phyloP scores from a whole-genome alignment of 1,284 basidiomycete species.

The Stygiomarasmius scandens region DNA sequence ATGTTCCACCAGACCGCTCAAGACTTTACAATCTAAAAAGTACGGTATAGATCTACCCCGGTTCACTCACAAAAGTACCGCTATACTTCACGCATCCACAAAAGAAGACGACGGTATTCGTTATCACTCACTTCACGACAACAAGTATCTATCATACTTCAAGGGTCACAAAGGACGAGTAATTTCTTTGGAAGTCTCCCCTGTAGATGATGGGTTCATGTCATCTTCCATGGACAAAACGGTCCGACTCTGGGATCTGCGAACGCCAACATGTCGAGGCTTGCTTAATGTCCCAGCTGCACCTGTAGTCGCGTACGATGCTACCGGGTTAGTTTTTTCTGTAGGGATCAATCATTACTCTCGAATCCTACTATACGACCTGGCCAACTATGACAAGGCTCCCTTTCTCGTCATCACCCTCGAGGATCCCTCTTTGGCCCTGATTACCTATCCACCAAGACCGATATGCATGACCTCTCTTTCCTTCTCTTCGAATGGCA shows the following conservation, averaged over 20 bases:
- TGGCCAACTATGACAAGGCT: constrained; percentile 86
- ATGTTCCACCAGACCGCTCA: constrained; percentile 56
- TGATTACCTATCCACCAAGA: constrained; percentile 82
- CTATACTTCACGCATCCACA: constrained; percentile 90
- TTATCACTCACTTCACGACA: constrained; percentile 94
- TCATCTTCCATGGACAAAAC: constrained; percentile 93
- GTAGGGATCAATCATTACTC: constrained; percentile 88
- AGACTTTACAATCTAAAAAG: constrained; percentile 90
- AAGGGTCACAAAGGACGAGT: constrained; percentile 92
- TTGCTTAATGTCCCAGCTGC: constrained; percentile 71
- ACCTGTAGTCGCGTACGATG: constrained; percentile 90
- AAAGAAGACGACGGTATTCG: constrained; percentile 95
- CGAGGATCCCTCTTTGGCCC: constrained; percentile 75
- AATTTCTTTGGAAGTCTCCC: constrained; percentile 89
- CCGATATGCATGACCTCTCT: constrained; percentile 91
- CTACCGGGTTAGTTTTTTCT: constrained; percentile 89
- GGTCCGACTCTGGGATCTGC: constrained; percentile 96
- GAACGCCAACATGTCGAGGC: constrained; percentile 76
- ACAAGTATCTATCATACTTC: constrained; percentile 95
- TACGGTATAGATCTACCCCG: constrained; percentile 94
- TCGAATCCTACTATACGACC: constrained; percentile 87
- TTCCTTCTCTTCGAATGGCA: constrained; percentile 88
- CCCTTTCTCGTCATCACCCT: constrained; percentile 87
- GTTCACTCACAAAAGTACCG: constrained; percentile 89
- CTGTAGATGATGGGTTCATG: constrained; percentile 94